These are phyloP conservation scores for Ichthyophonus hoferi DNA, from an alignment of 208 protist species.

Conservation along the genomic window DNA sequence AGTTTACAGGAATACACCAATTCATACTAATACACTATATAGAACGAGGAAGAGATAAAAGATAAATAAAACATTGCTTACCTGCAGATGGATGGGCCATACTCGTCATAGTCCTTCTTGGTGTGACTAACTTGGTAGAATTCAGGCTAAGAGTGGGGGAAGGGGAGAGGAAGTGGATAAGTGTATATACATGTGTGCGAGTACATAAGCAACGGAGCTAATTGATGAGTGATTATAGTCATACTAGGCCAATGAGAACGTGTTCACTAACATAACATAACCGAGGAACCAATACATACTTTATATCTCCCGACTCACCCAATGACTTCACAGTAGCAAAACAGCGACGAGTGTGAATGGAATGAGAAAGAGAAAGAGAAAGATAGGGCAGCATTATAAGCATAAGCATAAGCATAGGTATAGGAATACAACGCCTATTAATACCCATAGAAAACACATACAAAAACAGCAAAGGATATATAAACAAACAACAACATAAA, in stretches of 20 bases:
- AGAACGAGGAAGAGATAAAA: too few species aligned
- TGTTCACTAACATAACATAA: too few species aligned
- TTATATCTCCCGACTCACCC: too few species aligned
- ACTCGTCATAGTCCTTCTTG: constrained; percentile 91
- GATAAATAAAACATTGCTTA: too few species aligned
- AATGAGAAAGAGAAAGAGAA: too few species aligned
- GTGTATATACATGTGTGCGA: too few species aligned
- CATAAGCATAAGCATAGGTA: not conserved
- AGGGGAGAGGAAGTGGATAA: not conserved
- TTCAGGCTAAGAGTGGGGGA: constrained; percentile 54
- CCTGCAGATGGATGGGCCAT: constrained; percentile 81
- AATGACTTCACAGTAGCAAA: constrained; percentile 1
- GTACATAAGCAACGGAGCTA: too few species aligned
- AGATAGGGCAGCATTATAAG: not conserved
- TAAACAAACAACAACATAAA: constrained; percentile 16
- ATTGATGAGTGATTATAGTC: not conserved
- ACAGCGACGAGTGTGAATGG: not conserved
- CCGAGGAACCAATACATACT: too few species aligned
- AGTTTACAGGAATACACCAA: too few species aligned
- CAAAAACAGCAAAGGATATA: constrained; percentile 3
- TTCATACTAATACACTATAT: too few species aligned
- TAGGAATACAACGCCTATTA: not conserved
- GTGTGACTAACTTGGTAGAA: constrained; percentile 83
- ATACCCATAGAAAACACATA: constrained; percentile 7
- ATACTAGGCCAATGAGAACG: too few species aligned